A percentile compares a stretch with the other conserved stretches of the same genome.
Conservation (phyloP, 257 asterid species). For the Linaria vulgaris region DNA sequence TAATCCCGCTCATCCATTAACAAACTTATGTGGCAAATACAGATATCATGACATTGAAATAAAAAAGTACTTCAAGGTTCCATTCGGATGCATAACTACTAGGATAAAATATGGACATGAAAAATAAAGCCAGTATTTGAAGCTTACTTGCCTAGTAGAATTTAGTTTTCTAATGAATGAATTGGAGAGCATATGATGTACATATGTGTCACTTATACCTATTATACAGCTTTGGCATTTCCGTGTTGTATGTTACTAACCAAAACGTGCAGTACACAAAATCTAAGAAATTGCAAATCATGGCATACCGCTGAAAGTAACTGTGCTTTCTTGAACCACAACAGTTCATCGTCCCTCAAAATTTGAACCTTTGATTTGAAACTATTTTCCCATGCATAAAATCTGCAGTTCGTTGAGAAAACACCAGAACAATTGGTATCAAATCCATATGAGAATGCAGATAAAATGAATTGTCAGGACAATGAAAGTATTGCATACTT, state of each 20-base stretch:
- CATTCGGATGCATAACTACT: too few species aligned
- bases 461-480: not conserved
- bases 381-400: slow-evolving; percentile 87
- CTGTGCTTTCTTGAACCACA: slow-evolving; percentile 78
- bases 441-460: not conserved
- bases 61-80: not conserved
- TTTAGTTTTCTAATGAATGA: not conserved
- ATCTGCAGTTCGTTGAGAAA: slow-evolving; percentile 40
- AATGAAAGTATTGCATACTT: slow-evolving; percentile 48
- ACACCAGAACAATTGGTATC: slow-evolving; percentile 17
- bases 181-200: not conserved
- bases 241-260: slow-evolving; percentile 8
- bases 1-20: not conserved
- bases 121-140: slow-evolving; percentile 2
- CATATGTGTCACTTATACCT: slow-evolving; percentile 1
- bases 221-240: slow-evolving; percentile 6
- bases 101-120: not conserved
- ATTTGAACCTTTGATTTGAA: slow-evolving; percentile 67
- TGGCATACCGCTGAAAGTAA: slow-evolving; percentile 68
- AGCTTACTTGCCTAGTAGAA: not conserved
- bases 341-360: slow-evolving; percentile 66
- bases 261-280: slow-evolving; percentile 6
- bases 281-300: slow-evolving; percentile 9
- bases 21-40: not conserved
- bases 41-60: not conserved